A percentile compares a stretch with the other conserved stretches of the same genome.
phyloP scores from a whole-genome alignment of 768 basidiomycete genomes.

The Pulveroboletus sp. region DNA sequence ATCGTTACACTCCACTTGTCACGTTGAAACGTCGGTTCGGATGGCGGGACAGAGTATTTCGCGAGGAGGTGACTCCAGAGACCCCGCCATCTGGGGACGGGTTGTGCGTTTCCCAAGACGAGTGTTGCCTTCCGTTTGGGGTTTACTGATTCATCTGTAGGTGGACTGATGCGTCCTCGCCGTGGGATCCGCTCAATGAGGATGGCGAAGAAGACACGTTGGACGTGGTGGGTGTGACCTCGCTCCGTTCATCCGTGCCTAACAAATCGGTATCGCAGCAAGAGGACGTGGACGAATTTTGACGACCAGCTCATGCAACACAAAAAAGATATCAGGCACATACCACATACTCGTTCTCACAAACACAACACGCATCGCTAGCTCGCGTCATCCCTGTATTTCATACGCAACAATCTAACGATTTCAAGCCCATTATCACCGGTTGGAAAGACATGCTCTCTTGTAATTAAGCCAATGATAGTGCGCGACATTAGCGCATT shows the following conservation, averaged over 20 bases:
- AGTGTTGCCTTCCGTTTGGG: neutral
- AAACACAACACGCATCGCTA: neutral
- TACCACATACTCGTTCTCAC: neutral
- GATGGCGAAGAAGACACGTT: constrained; percentile 22
- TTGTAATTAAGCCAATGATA: neutral
- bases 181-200: constrained; percentile 25
- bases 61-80: neutral
- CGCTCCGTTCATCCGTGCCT: neutral
- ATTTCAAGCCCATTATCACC: neutral
- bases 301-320: neutral
- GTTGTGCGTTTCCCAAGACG: constrained; percentile 12
- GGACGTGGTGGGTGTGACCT: constrained; percentile 4
- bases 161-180: constrained; percentile 16
- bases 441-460: neutral
- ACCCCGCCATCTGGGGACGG: constrained; percentile 3
- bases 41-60: constrained; percentile 1
- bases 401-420: too few species aligned
- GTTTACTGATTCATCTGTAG: constrained; percentile 7
- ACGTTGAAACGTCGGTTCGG: constrained; percentile 14
- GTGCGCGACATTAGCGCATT: neutral
- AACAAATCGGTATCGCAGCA: neutral
- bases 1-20: constrained; percentile 28
- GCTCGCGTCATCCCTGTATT: neutral
- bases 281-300: neutral
- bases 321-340: too few species aligned